Percentiles rank a stretch among this genome's conserved stretches.
phyloP scores from a whole-genome alignment of 2,329 filamentous ascomycete genomes.

The Plectosphaerella cucumerina region DNA sequence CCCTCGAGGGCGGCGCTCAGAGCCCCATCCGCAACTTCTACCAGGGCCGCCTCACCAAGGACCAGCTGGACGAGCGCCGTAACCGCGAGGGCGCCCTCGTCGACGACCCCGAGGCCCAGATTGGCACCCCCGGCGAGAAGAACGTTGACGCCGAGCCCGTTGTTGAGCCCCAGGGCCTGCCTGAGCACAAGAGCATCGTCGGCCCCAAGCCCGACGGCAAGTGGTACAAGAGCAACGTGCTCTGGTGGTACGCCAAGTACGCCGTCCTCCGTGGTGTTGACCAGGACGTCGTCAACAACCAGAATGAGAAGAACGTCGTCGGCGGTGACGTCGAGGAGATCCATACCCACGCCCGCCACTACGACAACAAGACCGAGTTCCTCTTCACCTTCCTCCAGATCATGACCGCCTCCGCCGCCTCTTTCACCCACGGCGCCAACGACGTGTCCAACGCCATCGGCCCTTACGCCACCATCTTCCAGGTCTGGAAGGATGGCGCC shows the following conservation, averaged over 20 bases:
- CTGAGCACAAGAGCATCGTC: constrained; percentile 18
- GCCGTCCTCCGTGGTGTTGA: constrained; percentile 36
- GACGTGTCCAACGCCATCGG: constrained; percentile 61
- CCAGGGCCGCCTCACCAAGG: constrained; percentile 41
- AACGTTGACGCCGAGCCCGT: constrained; percentile 10
- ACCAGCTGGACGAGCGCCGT: constrained; percentile 35
- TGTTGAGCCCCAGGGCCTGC: background rate
- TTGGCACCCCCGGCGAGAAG: constrained; percentile 6
- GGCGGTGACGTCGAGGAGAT: constrained; percentile 49
- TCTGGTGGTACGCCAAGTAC: constrained; percentile 36
- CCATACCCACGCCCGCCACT: constrained; percentile 54
- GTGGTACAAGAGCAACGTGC: constrained; percentile 31
- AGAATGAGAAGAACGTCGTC: constrained; percentile 34
- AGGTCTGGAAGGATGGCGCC: constrained; percentile 50
- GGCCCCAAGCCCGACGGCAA: constrained; percentile 28
- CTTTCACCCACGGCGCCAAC: constrained; percentile 64
- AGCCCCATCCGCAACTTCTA: constrained; percentile 43
- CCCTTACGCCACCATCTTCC: constrained; percentile 59
- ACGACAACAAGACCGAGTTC: constrained; percentile 58
- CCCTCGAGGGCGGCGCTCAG: constrained; percentile 28
- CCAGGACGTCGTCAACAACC: constrained; percentile 24
- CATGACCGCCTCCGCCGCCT: constrained; percentile 57
- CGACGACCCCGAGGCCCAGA: constrained; percentile 22
- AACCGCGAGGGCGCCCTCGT: constrained; percentile 18
- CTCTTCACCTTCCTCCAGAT: constrained; percentile 57